phyloP scores from a whole-genome alignment of 257 asterid genomes.

The Linderniella brevidens region DNA sequence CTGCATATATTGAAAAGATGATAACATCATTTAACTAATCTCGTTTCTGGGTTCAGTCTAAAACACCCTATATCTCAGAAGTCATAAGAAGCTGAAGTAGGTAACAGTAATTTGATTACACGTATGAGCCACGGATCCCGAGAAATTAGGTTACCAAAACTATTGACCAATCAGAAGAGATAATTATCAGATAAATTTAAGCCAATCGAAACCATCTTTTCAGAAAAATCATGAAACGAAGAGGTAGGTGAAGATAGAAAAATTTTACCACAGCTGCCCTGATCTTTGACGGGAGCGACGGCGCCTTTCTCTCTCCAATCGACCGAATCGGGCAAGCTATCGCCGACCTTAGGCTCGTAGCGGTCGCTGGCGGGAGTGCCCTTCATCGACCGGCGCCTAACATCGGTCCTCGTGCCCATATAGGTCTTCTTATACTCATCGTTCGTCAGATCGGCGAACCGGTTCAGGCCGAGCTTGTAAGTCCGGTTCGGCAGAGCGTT shows the following conservation, averaged over 20 bases:
- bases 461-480: slow-evolving; percentile 24
- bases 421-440: slow-evolving; percentile 18
- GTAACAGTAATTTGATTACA: too few relatives aligned
- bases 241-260: not conserved
- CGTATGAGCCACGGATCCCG: too few relatives aligned
- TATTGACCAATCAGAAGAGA: not conserved
- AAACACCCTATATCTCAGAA: too few relatives aligned
- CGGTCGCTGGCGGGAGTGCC: slow-evolving; percentile 12
- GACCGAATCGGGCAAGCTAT: slow-evolving; percentile 20
- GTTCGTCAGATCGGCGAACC: slow-evolving; percentile 23
- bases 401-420: slow-evolving; percentile 10
- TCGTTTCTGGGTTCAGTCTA: too few relatives aligned
- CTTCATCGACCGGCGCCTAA: not conserved
- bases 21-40: too few relatives aligned
- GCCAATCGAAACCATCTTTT: not conserved
- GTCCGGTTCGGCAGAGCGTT: slow-evolving; percentile 12
- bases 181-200: too few relatives aligned
- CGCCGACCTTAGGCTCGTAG: slow-evolving; percentile 16
- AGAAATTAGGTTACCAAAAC: not conserved
- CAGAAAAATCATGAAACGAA: not conserved
- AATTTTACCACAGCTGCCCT: slow-evolving; percentile 25
- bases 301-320: slow-evolving; percentile 35
- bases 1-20: too few relatives aligned
- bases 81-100: too few relatives aligned
- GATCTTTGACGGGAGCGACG: slow-evolving; percentile 20